phyloP scores from a whole-genome alignment of 352 stramenopile genomes.

The Paralagenidium karlingii region DNA sequence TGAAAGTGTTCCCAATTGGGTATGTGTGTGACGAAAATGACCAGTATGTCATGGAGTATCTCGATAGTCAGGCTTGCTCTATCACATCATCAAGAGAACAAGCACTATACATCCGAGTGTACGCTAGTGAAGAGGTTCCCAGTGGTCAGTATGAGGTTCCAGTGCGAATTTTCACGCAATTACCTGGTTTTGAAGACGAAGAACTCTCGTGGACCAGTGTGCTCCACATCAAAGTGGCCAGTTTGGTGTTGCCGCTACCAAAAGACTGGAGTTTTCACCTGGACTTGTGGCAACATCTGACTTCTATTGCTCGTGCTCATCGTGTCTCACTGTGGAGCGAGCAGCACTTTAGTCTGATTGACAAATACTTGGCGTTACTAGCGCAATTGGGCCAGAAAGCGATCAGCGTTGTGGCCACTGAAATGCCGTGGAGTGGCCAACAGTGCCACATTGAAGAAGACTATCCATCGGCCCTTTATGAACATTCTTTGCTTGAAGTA shows the following conservation, averaged over 20 bases:
- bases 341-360: slow-evolving; percentile 52
- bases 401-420: slow-evolving; percentile 51
- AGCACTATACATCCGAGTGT: slow-evolving; percentile 41
- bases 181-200: slow-evolving; percentile 48
- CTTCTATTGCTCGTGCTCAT: slow-evolving; percentile 40
- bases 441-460: slow-evolving; percentile 58
- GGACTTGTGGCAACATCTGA: slow-evolving; percentile 69
- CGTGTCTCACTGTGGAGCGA: slow-evolving; percentile 41
- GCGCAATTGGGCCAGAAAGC: slow-evolving; percentile 60
- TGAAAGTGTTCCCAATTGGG: slow-evolving; percentile 42
- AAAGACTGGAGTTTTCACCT: slow-evolving; percentile 47
- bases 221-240: slow-evolving; percentile 34
- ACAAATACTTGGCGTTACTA: slow-evolving; percentile 41
- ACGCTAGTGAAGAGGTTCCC: slow-evolving; percentile 15
- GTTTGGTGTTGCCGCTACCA: slow-evolving; percentile 29
- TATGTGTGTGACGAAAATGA: slow-evolving; percentile 46
- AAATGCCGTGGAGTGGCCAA: slow-evolving; percentile 68
- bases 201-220: slow-evolving; percentile 45
- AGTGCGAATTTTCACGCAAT: slow-evolving; percentile 49
- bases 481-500: slow-evolving; percentile 50
- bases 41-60: slow-evolving; percentile 40
- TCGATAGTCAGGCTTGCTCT: slow-evolving; percentile 11
- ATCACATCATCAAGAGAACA: slow-evolving; percentile 16
- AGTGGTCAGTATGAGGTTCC: slow-evolving; percentile 51
- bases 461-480: slow-evolving; percentile 56